Evolutionary conservation across 2,329 filamentous ascomycete species (phyloP).

Genomic region (Colletotrichum ledebouriae): DNA sequence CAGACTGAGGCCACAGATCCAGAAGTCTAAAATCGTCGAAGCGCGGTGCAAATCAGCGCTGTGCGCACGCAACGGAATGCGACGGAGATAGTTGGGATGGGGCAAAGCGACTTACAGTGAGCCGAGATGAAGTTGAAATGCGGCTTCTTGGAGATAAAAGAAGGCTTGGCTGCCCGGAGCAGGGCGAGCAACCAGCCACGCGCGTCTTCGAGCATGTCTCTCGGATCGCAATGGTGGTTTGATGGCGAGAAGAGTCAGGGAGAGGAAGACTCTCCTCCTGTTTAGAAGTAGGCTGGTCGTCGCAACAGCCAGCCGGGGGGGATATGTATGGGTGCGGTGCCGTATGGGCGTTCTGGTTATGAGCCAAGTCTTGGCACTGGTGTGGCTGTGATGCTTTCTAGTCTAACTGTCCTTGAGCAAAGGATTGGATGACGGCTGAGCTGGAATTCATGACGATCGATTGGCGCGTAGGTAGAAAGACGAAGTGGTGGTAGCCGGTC

Average conservation of each 20-base stretch:
- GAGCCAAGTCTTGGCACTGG: constrained; percentile 36
- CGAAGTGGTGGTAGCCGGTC: constrained; percentile 8
- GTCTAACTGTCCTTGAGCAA: constrained; percentile 39
- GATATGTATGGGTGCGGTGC: constrained; percentile 13
- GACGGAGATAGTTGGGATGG: constrained; percentile 21
- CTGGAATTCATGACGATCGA: constrained; percentile 39
- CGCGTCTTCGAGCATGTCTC: constrained; percentile 51
- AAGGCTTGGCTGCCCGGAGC: constrained; percentile 65
- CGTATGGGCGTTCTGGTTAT: constrained; percentile 18
- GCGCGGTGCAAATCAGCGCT: constrained; percentile 29
- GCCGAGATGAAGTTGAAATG: constrained; percentile 85
- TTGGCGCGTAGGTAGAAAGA: constrained; percentile 23
- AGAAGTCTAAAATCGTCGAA: constrained; percentile 70
- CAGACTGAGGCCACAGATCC: constrained; percentile 81
- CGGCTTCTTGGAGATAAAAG: constrained; percentile 71
- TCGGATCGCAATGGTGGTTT: constrained; percentile 23
- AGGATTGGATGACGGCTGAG: constrained; percentile 40
- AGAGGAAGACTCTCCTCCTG: constrained; percentile 6
- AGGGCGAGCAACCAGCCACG: constrained; percentile 51
- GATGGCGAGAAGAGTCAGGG: not conserved
- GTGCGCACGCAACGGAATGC: constrained; percentile 23
- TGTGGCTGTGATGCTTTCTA: constrained; percentile 40
- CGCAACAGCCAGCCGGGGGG: constrained; percentile 26
- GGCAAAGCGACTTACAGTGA: constrained; percentile 72
- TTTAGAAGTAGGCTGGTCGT: constrained; percentile 17